phyloP scores from a whole-genome alignment of 257 asterid genomes.

The Knoxia roxburghii region DNA sequence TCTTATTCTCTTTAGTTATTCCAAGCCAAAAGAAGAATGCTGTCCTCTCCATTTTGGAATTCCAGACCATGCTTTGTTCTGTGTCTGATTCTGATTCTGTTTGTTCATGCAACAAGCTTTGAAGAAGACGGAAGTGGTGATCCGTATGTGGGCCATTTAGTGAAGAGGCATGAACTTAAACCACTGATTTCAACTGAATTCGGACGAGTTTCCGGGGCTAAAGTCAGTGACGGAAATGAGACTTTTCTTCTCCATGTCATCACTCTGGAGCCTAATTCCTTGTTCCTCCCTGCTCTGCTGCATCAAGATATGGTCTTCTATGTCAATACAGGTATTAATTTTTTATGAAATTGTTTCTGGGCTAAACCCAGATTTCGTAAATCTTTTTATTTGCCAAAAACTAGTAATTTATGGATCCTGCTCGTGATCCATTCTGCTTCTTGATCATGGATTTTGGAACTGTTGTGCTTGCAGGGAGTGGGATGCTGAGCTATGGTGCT shows the following conservation, averaged over 20 bases:
- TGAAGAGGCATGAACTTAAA: constrained; percentile 36
- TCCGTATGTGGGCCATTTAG: constrained; percentile 29
- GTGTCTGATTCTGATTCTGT: not conserved
- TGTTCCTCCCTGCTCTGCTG: constrained; percentile 68
- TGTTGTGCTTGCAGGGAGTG: constrained; percentile 49
- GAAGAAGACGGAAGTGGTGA: constrained; percentile 15
- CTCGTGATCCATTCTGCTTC: not conserved
- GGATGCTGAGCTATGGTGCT: constrained; percentile 57
- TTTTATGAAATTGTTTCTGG: not conserved
- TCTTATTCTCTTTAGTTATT: too few species aligned
- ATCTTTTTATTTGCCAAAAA: not conserved
- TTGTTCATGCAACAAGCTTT: not conserved
- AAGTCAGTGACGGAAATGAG: constrained; percentile 32
- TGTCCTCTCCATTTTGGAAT: not conserved
- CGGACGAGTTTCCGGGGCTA: constrained; percentile 59
- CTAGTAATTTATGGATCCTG: not conserved
- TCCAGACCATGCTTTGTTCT: not conserved
- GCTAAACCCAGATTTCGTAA: not conserved
- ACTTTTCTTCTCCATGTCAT: constrained; percentile 62
- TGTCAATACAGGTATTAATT: constrained; percentile 63
- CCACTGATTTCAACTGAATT: constrained; percentile 40
- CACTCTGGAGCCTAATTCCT: constrained; percentile 74
- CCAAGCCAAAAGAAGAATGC: not conserved
- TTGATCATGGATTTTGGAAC: not conserved
- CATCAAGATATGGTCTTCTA: constrained; percentile 80